phyloP scores from a whole-genome alignment of 1,139 yeast genomes.

The Nakaseomyces nivariensis region DNA sequence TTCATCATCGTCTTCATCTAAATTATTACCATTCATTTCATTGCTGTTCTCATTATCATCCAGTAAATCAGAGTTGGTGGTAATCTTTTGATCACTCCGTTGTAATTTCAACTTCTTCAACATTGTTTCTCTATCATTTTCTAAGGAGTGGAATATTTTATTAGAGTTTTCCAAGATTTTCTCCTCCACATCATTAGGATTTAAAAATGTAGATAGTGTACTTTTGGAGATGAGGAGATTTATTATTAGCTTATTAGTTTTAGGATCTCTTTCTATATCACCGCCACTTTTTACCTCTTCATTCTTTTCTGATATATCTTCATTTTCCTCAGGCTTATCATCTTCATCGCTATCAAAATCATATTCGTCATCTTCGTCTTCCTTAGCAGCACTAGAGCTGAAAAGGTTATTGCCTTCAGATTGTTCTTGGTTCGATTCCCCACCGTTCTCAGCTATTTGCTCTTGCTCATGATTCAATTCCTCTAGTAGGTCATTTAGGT shows the following conservation, averaged over 20 bases:
- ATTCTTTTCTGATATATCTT: slow-evolving; percentile 8
- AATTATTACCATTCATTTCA: slow-evolving; percentile 8
- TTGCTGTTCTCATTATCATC: slow-evolving; percentile 18
- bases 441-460: slow-evolving; percentile 1
- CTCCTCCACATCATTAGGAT: slow-evolving; percentile 1
- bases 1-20: slow-evolving; percentile 6
- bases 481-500: slow-evolving; percentile 13
- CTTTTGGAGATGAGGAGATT: slow-evolving; percentile 25
- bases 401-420: slow-evolving; percentile 17
- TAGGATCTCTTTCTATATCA: neutral
- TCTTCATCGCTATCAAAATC: slow-evolving; percentile 22
- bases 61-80: slow-evolving; percentile 17
- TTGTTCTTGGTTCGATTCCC: slow-evolving; percentile 6
- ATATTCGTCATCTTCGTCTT: slow-evolving; percentile 20
- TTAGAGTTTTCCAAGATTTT: slow-evolving; percentile 38
- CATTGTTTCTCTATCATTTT: slow-evolving; percentile 69
- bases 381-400: slow-evolving; percentile 7
- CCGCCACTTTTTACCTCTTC: slow-evolving; percentile 5
- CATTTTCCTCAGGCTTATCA: slow-evolving; percentile 31
- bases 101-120: slow-evolving; percentile 70
- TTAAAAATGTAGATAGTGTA: slow-evolving; percentile 19
- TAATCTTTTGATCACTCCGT: slow-evolving; percentile 67
- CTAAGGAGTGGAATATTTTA: slow-evolving; percentile 75
- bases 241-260: slow-evolving; percentile 22
- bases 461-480: neutral